Conservation (phyloP, 169 alveolate species). For the Plasmodium knowlesi region DNA sequence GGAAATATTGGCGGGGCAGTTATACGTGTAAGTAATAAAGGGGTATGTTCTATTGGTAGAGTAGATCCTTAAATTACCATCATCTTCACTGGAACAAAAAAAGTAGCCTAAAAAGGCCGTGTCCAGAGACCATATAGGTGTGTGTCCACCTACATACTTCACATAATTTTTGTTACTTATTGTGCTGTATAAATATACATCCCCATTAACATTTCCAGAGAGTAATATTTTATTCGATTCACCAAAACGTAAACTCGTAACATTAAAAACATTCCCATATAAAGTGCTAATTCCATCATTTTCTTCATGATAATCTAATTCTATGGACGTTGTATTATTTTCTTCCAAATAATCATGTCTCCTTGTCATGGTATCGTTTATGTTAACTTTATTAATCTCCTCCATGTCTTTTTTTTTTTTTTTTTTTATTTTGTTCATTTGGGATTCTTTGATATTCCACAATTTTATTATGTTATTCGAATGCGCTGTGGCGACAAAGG, state of each 20-base stretch:
- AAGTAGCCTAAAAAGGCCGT: constrained; percentile 70
- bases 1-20: constrained; percentile 49
- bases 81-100: constrained; percentile 67
- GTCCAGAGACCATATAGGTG: constrained; percentile 72
- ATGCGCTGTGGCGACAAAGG: constrained; percentile 72
- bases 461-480: constrained; percentile 67
- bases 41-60: constrained; percentile 73
- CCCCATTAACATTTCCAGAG: constrained; percentile 75
- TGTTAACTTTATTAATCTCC: background rate
- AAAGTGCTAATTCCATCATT: constrained; percentile 50
- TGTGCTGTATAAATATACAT: constrained; percentile 66
- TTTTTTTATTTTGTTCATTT: constrained; percentile 43
- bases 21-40: constrained; percentile 54
- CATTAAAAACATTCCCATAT: constrained; percentile 53
- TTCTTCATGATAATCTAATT: constrained; percentile 48
- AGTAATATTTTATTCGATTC: constrained; percentile 71
- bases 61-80: constrained; percentile 70
- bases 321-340: constrained; percentile 1
- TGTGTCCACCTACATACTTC: constrained; percentile 69
- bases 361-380: constrained; percentile 6
- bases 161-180: constrained; percentile 71
- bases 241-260: constrained; percentile 69
- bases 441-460: constrained; percentile 61
- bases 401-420: constrained; percentile 47
- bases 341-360: constrained; percentile 25